phyloP scores from a whole-genome alignment of 2,329 filamentous ascomycete species.

The Cladosporium sp. region DNA sequence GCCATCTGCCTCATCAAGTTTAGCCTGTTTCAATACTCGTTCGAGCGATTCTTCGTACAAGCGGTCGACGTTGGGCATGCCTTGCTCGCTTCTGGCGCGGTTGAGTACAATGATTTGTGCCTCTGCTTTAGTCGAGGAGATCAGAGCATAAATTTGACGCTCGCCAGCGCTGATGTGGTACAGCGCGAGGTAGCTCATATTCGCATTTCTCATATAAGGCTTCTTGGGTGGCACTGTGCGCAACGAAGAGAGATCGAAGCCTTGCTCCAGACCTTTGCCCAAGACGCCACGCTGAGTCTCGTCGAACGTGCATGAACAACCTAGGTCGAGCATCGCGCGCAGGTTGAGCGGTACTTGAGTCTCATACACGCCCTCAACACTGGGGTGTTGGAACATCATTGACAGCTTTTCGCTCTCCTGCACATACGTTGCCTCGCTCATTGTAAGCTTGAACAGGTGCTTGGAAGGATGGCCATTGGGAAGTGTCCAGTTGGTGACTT shows the following conservation, averaged over 20 bases:
- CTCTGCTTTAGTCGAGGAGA: slow-evolving; percentile 75
- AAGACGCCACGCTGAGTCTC: slow-evolving; percentile 84
- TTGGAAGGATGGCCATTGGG: slow-evolving; percentile 93
- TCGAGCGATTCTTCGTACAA: slow-evolving; percentile 74
- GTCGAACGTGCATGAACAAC: slow-evolving; percentile 90
- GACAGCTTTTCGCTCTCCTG: slow-evolving; percentile 79
- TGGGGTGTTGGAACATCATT: slow-evolving; percentile 81
- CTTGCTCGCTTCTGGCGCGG: slow-evolving; percentile 73
- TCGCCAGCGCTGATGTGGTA: slow-evolving; percentile 91
- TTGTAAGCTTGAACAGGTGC: slow-evolving; percentile 89
- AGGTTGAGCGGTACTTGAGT: slow-evolving; percentile 83
- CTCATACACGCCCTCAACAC: slow-evolving; percentile 96
- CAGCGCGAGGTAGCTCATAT: slow-evolving; percentile 79
- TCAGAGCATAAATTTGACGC: slow-evolving; percentile 86
- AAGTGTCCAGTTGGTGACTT: slow-evolving; percentile 86
- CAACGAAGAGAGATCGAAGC: slow-evolving; percentile 80
- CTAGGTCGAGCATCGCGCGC: slow-evolving; percentile 81
- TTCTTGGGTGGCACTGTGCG: slow-evolving; percentile 63
- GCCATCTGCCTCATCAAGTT: slow-evolving; percentile 61
- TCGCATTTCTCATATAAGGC: slow-evolving; percentile 68
- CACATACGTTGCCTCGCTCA: slow-evolving; percentile 83
- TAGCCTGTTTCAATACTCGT: slow-evolving; percentile 32
- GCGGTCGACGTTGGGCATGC: slow-evolving; percentile 83
- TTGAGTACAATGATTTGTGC: slow-evolving; percentile 88
- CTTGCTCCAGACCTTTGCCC: slow-evolving; percentile 86